Percentiles rank a stretch among this genome's conserved stretches.
phyloP scores from a whole-genome alignment of 2,329 filamentous ascomycete species.

The Phialemoniopsis sp. region DNA sequence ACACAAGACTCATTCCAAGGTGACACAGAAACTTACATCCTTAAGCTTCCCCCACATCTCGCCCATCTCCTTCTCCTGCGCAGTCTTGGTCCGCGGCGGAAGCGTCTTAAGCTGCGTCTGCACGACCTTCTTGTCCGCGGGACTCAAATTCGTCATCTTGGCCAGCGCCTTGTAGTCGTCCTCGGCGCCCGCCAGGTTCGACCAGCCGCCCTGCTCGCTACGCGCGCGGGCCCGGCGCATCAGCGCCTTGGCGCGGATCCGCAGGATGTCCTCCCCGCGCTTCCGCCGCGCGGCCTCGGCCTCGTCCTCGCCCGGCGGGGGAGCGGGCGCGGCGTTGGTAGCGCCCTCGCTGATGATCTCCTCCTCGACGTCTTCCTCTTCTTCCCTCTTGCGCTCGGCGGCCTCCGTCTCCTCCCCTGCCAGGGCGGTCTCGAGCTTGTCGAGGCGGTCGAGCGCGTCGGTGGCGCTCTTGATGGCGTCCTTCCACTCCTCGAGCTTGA shows the following conservation, averaged over 20 bases:
- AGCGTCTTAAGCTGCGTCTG: constrained; percentile 61
- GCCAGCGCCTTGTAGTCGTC: constrained; percentile 74
- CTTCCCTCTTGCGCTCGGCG: constrained; percentile 50
- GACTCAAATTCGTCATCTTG: constrained; percentile 53
- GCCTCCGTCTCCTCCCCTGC: constrained; percentile 27
- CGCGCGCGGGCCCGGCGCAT: constrained; percentile 73
- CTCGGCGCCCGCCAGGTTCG: constrained; percentile 69
- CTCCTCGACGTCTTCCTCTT: constrained; percentile 43
- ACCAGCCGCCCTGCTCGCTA: constrained; percentile 71
- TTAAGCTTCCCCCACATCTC: constrained; percentile 99
- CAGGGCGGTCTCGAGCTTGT: constrained; percentile 44
- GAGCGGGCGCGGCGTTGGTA: constrained; percentile 38
- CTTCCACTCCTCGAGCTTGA: constrained; percentile 84
- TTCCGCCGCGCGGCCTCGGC: constrained; percentile 24
- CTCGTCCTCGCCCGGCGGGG: constrained; percentile 14
- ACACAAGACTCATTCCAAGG: too few relatives aligned
- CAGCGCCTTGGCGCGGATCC: constrained; percentile 79
- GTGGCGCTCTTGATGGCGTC: constrained; percentile 73
- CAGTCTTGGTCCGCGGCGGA: constrained; percentile 66
- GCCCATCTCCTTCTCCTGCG: constrained; percentile 81
- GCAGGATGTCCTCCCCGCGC: constrained; percentile 59
- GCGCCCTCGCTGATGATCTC: constrained; percentile 59
- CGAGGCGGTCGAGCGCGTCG: constrained; percentile 68
- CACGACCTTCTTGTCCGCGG: constrained; percentile 65
- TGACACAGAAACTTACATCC: constrained; percentile 53